These are phyloP conservation scores for Penicillium nucicola DNA, from an alignment of 495 filamentous ascomycete genomes.

Conservation along the genomic window DNA sequence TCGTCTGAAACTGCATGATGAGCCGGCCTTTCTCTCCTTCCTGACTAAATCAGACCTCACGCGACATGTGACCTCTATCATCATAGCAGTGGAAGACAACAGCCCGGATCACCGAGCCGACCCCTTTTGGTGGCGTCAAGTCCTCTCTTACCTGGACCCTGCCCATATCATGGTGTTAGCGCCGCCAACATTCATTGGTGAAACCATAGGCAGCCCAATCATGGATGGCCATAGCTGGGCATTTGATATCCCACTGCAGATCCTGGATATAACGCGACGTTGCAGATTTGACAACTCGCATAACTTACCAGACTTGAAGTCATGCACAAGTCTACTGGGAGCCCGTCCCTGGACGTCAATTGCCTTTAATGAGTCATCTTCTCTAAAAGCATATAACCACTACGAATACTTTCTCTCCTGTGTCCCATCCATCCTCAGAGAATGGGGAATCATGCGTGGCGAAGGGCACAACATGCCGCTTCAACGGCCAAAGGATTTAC, in stretches of 20 bases:
- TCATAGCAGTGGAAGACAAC: conserved; percentile 23
- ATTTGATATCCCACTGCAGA: conserved; percentile 37
- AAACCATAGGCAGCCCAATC: conserved; percentile 25
- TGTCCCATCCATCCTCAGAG: conserved; percentile 32
- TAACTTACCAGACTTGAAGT: conserved; percentile 4
- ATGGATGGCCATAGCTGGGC: conserved; percentile 37
- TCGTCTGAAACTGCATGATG: conserved; percentile 25
- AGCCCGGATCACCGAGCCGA: conserved; percentile 9
- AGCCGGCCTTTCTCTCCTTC: conserved; percentile 27
- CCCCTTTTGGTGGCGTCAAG: conserved; percentile 31
- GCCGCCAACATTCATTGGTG: conserved; percentile 31
- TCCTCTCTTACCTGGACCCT: conserved; percentile 29
- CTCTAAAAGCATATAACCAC: conserved; percentile 40
- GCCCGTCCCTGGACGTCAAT: conserved; percentile 33
- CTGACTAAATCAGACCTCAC: conserved; percentile 19
- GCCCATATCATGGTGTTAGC: conserved; percentile 32
- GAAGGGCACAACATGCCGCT: background rate
- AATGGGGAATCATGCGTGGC: conserved; percentile 23
- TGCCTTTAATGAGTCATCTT: conserved; percentile 39
- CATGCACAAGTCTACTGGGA: conserved; percentile 18
- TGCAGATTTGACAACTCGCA: background rate
- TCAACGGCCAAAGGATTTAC: background rate
- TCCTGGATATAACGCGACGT: conserved; percentile 25
- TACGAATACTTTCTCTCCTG: conserved; percentile 43
- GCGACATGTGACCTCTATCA: conserved; percentile 32